Evolutionary conservation across 2,329 filamentous ascomycete genomes (phyloP), one percentile per base, ranked within the genome.

Genomic region (Dendrostoma leiphaemia): DNA sequence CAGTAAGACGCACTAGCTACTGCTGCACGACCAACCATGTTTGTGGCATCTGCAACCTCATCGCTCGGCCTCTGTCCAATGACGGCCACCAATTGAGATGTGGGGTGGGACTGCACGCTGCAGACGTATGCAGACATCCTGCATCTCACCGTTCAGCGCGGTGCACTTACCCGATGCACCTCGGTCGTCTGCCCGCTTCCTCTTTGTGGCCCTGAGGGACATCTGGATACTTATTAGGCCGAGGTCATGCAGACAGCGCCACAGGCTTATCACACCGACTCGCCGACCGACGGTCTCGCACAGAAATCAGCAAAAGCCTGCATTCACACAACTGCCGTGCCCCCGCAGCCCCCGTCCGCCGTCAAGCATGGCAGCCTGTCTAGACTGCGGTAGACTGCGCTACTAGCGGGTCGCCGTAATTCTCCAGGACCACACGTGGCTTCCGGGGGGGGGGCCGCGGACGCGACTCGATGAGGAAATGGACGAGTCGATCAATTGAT

Each of bases 371-470:
- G n/a, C n/a, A n/a, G n/a, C n/a, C n/a, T n/a, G n/a, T n/a, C n/a
- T n/a, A n/a, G n/a, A n/a, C n/a, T n/a, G n/a, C n/a, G n/a, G n/a
- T 34, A 34, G 26, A 32, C 28, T 15, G 9, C 7, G 23, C 5
- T 10, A 19, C 28, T 13, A 46, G 34, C 24, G 17, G 44, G 28
- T 15, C 43, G 28, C 9, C 26, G 28, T 19, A 21, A 46, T 32
- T 46, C 29, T 46, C 41, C 24, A 28, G 44, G 9, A 23, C 44
- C 44, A 46, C 44, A 46, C 44, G 44, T 46, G 44, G 44, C 44
- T 32, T 46, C 34, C 28, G 28, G 26, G 41, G 44, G 44, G 21
- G 7, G n/a, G n/a, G n/a, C 12, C 9, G 24, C 44, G 44, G 44
- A 46, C 28, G 29, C 44, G 28, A 34, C 44, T 29, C 17, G 34